Evolutionary conservation across 345 rosid species (phyloP).

Genomic region (Dipteronia dyeriana): DNA sequence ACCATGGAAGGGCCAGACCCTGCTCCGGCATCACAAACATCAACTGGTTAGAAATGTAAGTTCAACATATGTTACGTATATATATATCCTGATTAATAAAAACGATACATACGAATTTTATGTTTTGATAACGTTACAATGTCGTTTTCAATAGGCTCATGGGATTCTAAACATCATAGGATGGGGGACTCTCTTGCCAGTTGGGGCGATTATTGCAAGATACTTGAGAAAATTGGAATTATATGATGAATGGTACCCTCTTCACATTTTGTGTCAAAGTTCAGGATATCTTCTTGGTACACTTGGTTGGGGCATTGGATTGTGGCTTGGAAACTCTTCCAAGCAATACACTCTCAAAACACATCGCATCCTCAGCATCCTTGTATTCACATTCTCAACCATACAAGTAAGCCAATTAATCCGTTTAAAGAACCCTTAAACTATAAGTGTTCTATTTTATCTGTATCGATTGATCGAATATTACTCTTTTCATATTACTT

Average conservation of each 20-base stretch:
- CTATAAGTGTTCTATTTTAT: not conserved
- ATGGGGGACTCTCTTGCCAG: conserved; percentile 43
- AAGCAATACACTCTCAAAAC: conserved; percentile 23
- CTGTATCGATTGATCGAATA: not conserved
- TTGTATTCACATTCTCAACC: conserved; percentile 38
- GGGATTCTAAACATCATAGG: conserved; percentile 45
- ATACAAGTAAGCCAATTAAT: conserved; percentile 31
- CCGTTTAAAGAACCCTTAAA: too few relatives aligned
- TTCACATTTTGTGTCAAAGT: conserved; percentile 36
- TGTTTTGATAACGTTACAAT: not conserved
- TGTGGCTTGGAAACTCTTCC: conserved; percentile 37
- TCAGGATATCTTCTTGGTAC: conserved; percentile 36
- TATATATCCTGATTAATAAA: too few relatives aligned
- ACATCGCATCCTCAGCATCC: conserved; percentile 37
- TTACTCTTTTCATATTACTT: not conserved
- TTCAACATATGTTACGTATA: too few relatives aligned
- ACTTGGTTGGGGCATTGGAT: conserved; percentile 43
- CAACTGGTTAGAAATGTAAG: conserved; percentile 31
- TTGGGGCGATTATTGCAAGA: conserved; percentile 39
- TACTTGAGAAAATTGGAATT: conserved; percentile 28
- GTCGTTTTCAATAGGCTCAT: conserved; percentile 29
- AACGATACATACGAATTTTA: too few relatives aligned
- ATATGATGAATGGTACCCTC: conserved; percentile 38
- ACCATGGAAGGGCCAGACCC: conserved; percentile 27
- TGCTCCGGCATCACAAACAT: conserved; percentile 8